Evolutionary conservation across 768 basidiomycete species (phyloP).

Genomic region (Kwoniella pini): DNA sequence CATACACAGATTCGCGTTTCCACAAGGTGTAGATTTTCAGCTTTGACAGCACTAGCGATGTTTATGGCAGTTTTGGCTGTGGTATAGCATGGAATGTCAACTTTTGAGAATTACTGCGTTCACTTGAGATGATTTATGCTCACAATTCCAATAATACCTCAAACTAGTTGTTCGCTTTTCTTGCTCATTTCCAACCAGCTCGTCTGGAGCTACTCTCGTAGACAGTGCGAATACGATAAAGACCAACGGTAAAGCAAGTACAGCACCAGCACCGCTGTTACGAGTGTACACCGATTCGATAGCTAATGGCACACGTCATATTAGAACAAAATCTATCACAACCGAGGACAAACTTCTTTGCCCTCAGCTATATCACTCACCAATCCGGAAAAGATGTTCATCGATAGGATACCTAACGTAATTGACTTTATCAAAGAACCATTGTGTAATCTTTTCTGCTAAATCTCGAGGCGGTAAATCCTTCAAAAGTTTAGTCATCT

Average conservation of each 20-base stretch:
- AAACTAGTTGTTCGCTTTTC: slow-evolving; percentile 74
- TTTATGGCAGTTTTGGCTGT: slow-evolving; percentile 82
- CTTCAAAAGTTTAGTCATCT: slow-evolving; percentile 78
- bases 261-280: slow-evolving; percentile 25
- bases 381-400: slow-evolving; percentile 57
- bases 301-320: slow-evolving; percentile 53
- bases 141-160: slow-evolving; percentile 94
- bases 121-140: no score
- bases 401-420: slow-evolving; percentile 92
- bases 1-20: slow-evolving; percentile 73
- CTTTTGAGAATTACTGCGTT: no score
- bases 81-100: neutral
- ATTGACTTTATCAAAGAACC: slow-evolving; percentile 68
- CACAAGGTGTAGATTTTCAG: slow-evolving; percentile 89
- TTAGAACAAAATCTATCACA: no score
- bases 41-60: slow-evolving; percentile 88
- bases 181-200: slow-evolving; percentile 74
- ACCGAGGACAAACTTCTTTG: no score
- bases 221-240: slow-evolving; percentile 90
- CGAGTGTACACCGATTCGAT: slow-evolving; percentile 62
- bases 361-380: slow-evolving; percentile 16
- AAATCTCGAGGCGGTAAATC: slow-evolving; percentile 78
- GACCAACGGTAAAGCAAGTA: slow-evolving; percentile 68
- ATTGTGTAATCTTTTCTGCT: slow-evolving; percentile 75
- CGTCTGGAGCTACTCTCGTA: slow-evolving; percentile 79